A percentile compares a stretch with the other conserved stretches of the same genome.
These are phyloP conservation scores for Dactylellina drechsleri DNA, from an alignment of 2,329 filamentous ascomycete genomes.

Conservation along the genomic window DNA sequence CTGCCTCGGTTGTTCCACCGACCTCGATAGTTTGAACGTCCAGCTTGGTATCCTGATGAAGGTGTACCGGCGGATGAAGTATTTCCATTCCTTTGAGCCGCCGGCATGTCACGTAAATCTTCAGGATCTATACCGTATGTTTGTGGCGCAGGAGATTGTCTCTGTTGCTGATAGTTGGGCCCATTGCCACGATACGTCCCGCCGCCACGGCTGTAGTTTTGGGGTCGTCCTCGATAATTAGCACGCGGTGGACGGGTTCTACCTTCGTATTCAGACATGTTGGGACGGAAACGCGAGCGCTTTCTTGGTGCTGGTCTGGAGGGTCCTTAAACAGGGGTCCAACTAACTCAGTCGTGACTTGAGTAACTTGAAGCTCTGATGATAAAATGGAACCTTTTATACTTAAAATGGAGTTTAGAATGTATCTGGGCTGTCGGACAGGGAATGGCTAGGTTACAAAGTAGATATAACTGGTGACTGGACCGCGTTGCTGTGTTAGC, in stretches of 20 bases:
- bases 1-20: conserved; percentile 1
- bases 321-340: neutral
- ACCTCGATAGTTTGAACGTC: neutral
- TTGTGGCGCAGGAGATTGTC: conserved; percentile 2
- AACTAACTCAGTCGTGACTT: no score
- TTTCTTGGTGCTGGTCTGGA: neutral
- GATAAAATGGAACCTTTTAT: no score
- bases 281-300: conserved; percentile 1
- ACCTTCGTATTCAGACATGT: conserved; percentile 29
- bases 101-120: conserved; percentile 12
- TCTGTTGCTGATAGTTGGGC: neutral
- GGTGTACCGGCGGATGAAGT: neutral
- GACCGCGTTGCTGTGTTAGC: no score
- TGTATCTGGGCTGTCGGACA: no score
- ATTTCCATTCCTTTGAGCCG: neutral
- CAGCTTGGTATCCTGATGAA: neutral
- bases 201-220: conserved; percentile 6
- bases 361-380: no score
- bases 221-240: conserved; percentile 3
- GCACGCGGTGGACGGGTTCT: neutral
- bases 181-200: neutral
- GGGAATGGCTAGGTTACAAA: no score
- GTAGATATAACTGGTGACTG: no score
- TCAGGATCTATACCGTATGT: conserved; percentile 23
- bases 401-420: no score